Percentiles rank a stretch among this genome's conserved stretches.
Conservation (phyloP, 2,329 filamentous ascomycete genomes). For the Rhynchosporium graminicola region DNA sequence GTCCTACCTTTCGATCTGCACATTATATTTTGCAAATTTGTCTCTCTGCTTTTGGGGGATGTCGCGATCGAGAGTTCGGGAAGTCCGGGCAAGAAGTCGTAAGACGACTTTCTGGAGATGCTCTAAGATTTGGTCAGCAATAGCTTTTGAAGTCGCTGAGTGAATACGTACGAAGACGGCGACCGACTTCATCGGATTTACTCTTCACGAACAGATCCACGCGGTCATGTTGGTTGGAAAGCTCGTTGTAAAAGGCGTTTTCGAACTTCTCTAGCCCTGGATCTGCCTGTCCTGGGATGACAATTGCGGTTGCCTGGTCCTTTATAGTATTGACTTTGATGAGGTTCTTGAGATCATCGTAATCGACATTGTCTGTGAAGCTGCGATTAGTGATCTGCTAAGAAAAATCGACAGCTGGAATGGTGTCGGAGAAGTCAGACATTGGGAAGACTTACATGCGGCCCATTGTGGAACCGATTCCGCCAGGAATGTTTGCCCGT, state of each 20-base stretch:
- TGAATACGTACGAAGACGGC: conserved; percentile 61
- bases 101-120: conserved; percentile 32
- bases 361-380: conserved; percentile 76
- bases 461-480: conserved; percentile 83
- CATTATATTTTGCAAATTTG: conserved; percentile 37
- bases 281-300: conserved; percentile 72
- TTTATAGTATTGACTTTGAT: conserved; percentile 79
- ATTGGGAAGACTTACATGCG: conserved; percentile 56
- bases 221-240: conserved; percentile 74
- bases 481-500: conserved; percentile 71
- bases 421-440: conserved; percentile 12
- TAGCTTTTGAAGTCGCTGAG: background rate
- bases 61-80: conserved; percentile 28
- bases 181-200: conserved; percentile 76
- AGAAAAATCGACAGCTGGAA: conserved; percentile 3
- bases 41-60: conserved; percentile 33
- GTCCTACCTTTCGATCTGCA: conserved; percentile 36
- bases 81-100: conserved; percentile 34
- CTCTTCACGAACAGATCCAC: conserved; percentile 77
- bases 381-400: conserved; percentile 17
- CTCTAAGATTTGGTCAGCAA: conserved; percentile 29
- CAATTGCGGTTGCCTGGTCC: conserved; percentile 67
- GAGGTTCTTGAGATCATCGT: conserved; percentile 81
- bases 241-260: conserved; percentile 67
- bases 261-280: conserved; percentile 64